Conservation (phyloP, 345 rosid species). For the Mallotus nudiflorus region DNA sequence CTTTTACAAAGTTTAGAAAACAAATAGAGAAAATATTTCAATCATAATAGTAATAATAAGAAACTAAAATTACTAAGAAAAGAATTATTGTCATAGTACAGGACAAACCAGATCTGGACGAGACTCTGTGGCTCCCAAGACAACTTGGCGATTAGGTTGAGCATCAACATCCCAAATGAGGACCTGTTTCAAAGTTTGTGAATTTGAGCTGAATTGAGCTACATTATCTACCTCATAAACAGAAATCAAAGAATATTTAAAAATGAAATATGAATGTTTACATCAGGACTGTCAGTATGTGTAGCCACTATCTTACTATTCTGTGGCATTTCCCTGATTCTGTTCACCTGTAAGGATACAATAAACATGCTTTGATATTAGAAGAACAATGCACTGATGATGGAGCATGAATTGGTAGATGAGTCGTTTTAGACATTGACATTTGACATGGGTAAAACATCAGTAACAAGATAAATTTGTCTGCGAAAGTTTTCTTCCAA, state of each 20-base stretch:
- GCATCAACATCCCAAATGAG: conserved; percentile 71
- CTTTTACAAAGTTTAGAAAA: too few relatives aligned
- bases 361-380: background rate
- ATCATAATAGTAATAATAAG: background rate
- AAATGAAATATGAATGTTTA: conserved; percentile 24
- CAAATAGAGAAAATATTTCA: background rate
- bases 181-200: conserved; percentile 34
- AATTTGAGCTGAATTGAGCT: background rate
- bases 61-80: background rate
- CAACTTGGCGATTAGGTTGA: conserved; percentile 62
- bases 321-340: conserved; percentile 73
- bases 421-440: background rate
- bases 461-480: background rate
- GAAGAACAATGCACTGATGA: background rate
- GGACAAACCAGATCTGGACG: conserved; percentile 53
- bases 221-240: conserved; percentile 2
- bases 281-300: conserved; percentile 70
- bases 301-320: conserved; percentile 65
- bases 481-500: background rate
- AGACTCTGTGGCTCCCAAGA: conserved; percentile 48
- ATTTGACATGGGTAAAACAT: background rate
- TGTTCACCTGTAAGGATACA: conserved; percentile 52
- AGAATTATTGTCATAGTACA: background rate
- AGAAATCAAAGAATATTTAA: background rate
- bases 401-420: background rate